Evolutionary conservation across 2,329 filamentous ascomycete species (phyloP).

Genomic region (Monilinia polystroma): DNA sequence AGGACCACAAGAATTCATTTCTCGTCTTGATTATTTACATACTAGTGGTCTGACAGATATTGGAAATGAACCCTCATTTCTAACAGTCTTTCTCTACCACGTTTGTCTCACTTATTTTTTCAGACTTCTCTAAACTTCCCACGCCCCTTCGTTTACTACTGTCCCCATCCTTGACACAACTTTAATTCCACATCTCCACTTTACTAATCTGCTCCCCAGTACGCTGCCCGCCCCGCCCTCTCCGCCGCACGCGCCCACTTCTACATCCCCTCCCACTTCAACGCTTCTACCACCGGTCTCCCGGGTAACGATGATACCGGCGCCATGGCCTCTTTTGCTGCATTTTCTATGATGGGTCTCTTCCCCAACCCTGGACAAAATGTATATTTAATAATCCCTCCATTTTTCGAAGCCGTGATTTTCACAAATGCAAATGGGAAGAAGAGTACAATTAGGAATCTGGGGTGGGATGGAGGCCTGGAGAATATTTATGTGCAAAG

Average conservation of each 20-base stretch:
- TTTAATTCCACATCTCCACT: neutral
- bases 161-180: neutral
- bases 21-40: conserved; percentile 63
- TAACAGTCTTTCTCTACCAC: conserved; percentile 67
- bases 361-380: conserved; percentile 69
- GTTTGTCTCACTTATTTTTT: neutral
- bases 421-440: conserved; percentile 59
- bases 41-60: conserved; percentile 61
- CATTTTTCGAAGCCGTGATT: conserved; percentile 61
- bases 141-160: neutral
- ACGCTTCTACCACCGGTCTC: conserved; percentile 56
- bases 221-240: conserved; percentile 54
- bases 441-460: conserved; percentile 56
- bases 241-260: conserved; percentile 55
- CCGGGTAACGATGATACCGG: conserved; percentile 71
- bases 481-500: conserved; percentile 62
- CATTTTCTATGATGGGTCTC: conserved; percentile 42
- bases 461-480: conserved; percentile 61
- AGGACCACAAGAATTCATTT: conserved; percentile 55
- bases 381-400: conserved; percentile 67
- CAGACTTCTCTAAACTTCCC: neutral
- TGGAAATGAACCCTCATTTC: conserved; percentile 62
- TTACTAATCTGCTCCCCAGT: conserved; percentile 39
- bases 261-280: conserved; percentile 65
- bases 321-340: conserved; percentile 50